Percentiles rank a stretch among this genome's conserved stretches.
Evolutionary conservation across 306 rosid species (phyloP).

Genomic region (Quercus glauca): DNA sequence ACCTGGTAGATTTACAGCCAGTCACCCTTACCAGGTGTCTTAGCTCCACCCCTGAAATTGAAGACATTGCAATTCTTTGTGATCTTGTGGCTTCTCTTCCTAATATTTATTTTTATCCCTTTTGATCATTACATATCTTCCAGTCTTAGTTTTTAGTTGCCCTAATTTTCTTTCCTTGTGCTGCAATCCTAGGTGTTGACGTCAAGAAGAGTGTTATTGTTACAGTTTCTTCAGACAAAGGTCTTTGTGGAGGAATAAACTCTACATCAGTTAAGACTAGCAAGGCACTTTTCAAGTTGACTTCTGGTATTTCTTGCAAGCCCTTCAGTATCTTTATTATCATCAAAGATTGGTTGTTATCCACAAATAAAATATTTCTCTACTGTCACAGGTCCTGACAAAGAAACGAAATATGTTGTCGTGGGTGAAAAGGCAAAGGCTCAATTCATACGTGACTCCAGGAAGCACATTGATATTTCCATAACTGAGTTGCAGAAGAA

Average conservation of each 20-base stretch:
- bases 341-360: neutral
- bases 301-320: slow-evolving; percentile 57
- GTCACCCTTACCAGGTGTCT: neutral
- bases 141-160: neutral
- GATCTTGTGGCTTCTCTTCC: neutral
- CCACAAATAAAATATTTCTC: neutral
- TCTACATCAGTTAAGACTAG: slow-evolving; percentile 95
- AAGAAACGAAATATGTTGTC: slow-evolving; percentile 70
- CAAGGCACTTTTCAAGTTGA: slow-evolving; percentile 63
- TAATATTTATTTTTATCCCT: neutral
- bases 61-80: neutral
- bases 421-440: slow-evolving; percentile 99
- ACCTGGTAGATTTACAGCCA: neutral
- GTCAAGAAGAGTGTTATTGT: slow-evolving; percentile 80
- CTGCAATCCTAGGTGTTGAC: slow-evolving; percentile 49
- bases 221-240: slow-evolving; percentile 94
- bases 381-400: slow-evolving; percentile 65
- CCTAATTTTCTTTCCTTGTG: slow-evolving; percentile 15
- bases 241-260: slow-evolving; percentile 98
- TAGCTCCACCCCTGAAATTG: neutral
- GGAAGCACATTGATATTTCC: slow-evolving; percentile 54
- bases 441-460: slow-evolving; percentile 86
- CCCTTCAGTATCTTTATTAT: slow-evolving; percentile 8
- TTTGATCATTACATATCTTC: neutral
- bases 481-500: slow-evolving; percentile 88